Conservation (phyloP, 2,329 filamentous ascomycete genomes). For the Venturiaceae sp. region DNA sequence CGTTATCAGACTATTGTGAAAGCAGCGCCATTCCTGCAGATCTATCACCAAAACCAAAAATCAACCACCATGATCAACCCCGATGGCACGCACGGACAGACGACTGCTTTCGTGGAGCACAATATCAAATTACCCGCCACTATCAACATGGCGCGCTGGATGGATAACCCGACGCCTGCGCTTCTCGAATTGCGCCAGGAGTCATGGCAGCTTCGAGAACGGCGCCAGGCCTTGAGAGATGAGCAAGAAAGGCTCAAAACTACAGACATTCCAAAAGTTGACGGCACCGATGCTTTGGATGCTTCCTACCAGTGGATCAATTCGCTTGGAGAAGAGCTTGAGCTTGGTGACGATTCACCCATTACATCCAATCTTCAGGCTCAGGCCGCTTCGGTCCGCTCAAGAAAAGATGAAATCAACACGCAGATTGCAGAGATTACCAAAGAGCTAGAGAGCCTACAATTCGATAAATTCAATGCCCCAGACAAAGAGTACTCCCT, state of each 20-base stretch:
- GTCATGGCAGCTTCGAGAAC: conserved; percentile 64
- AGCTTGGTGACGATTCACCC: background rate
- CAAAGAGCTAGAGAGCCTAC: background rate
- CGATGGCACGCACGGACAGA: background rate
- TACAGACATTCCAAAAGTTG: conserved; percentile 29
- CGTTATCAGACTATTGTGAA: conserved; percentile 39
- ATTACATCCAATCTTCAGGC: too few species aligned
- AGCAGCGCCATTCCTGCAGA: conserved; percentile 78
- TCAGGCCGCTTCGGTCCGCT: too few species aligned
- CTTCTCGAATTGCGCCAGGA: conserved; percentile 56
- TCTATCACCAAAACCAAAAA: conserved; percentile 67
- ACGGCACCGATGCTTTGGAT: conserved; percentile 19
- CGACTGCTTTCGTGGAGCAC: too few species aligned
- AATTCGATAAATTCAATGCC: background rate
- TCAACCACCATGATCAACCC: background rate
- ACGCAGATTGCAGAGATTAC: background rate
- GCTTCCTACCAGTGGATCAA: conserved; percentile 14
- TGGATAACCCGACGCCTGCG: conserved; percentile 34
- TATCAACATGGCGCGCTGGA: conserved; percentile 82
- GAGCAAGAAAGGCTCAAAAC: too few species aligned
- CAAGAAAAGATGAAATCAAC: background rate
- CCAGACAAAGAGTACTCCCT: background rate
- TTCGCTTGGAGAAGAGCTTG: background rate
- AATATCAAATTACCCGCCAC: background rate
- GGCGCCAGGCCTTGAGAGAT: conserved; percentile 26